Evolutionary conservation across 1,139 yeast species (phyloP).

Genomic region (Yamadazyma conglobata): DNA sequence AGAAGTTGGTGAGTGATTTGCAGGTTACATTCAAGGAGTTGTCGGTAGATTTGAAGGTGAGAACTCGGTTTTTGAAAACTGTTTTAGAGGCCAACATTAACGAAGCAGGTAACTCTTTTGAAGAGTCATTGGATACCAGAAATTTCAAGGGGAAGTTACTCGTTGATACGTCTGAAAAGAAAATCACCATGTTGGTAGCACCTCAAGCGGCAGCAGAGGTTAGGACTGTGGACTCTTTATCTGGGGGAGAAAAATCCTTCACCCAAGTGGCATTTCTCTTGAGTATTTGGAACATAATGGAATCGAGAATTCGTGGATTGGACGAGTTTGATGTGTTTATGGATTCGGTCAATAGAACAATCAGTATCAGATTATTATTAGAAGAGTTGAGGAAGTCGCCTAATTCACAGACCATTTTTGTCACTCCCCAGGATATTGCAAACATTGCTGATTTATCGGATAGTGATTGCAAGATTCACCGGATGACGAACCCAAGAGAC

Average conservation of each 20-base stretch:
- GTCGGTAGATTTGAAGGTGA: slow-evolving; percentile 37
- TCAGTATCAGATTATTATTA: slow-evolving; percentile 73
- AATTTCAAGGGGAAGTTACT: slow-evolving; percentile 72
- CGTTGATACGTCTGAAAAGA: slow-evolving; percentile 54
- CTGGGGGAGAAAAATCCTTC: slow-evolving; percentile 97
- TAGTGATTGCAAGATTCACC: slow-evolving; percentile 65
- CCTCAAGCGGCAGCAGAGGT: slow-evolving; percentile 57
- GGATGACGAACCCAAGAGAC: slow-evolving; percentile 56
- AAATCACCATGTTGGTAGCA: slow-evolving; percentile 54
- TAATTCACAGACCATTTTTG: slow-evolving; percentile 82
- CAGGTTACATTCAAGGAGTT: slow-evolving; percentile 22
- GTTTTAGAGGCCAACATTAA: slow-evolving; percentile 34
- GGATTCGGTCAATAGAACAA: slow-evolving; percentile 88
- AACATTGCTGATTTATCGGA: slow-evolving; percentile 65
- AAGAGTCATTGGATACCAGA: slow-evolving; percentile 58
- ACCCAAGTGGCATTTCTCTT: slow-evolving; percentile 84
- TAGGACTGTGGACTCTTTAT: slow-evolving; percentile 76
- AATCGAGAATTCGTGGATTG: slow-evolving; percentile 78
- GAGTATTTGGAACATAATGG: slow-evolving; percentile 93
- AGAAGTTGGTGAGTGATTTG: slow-evolving; percentile 22
- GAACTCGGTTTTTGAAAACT: slow-evolving; percentile 49
- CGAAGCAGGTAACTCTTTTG: slow-evolving; percentile 47
- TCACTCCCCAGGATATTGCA: slow-evolving; percentile 92
- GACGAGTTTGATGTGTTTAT: slow-evolving; percentile 98
- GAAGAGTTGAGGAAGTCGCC: slow-evolving; percentile 60